These are phyloP conservation scores for Pseudocercospora crystallina DNA, from an alignment of 2,329 filamentous ascomycete species.

Conservation along the genomic window DNA sequence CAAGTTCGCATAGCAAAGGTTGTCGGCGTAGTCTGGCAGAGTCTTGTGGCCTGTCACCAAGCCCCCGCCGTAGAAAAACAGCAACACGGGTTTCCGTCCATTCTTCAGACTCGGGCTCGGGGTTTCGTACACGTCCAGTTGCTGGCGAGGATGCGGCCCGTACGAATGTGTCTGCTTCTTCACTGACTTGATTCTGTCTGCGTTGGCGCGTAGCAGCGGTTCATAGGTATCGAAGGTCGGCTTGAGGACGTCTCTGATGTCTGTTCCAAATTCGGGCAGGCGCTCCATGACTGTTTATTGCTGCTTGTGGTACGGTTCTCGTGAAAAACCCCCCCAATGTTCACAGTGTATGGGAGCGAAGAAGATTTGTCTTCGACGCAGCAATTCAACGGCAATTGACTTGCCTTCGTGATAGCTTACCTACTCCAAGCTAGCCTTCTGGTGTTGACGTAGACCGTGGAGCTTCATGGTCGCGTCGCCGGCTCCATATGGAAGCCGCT, in stretches of 20 bases:
- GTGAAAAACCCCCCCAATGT: too few relatives aligned
- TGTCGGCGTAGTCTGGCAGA: constrained; percentile 26
- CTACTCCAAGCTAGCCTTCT: too few relatives aligned
- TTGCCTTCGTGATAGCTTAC: too few relatives aligned
- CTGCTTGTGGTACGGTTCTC: not conserved
- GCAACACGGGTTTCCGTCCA: constrained; percentile 22
- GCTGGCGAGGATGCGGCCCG: constrained; percentile 38
- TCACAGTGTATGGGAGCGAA: too few relatives aligned
- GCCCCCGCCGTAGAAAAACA: constrained; percentile 38
- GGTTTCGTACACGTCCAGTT: constrained; percentile 42
- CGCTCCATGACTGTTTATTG: constrained; percentile 24
- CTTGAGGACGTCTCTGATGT: constrained; percentile 22
- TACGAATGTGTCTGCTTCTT: constrained; percentile 35
- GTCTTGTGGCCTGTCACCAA: constrained; percentile 37
- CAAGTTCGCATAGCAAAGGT: constrained; percentile 39
- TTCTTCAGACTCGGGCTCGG: constrained; percentile 20
- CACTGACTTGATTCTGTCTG: constrained; percentile 25
- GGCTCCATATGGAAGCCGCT: too few relatives aligned
- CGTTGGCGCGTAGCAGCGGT: constrained; percentile 25
- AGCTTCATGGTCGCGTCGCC: too few relatives aligned
- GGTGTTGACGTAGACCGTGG: too few relatives aligned
- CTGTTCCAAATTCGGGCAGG: constrained; percentile 27
- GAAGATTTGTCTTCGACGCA: too few relatives aligned
- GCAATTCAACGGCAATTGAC: too few relatives aligned
- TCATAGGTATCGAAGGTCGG: constrained; percentile 28